Evolutionary conservation across 2,329 filamentous ascomycete genomes (phyloP), one percentile per base, ranked within the genome.

Genomic region (Penicillium sp.): DNA sequence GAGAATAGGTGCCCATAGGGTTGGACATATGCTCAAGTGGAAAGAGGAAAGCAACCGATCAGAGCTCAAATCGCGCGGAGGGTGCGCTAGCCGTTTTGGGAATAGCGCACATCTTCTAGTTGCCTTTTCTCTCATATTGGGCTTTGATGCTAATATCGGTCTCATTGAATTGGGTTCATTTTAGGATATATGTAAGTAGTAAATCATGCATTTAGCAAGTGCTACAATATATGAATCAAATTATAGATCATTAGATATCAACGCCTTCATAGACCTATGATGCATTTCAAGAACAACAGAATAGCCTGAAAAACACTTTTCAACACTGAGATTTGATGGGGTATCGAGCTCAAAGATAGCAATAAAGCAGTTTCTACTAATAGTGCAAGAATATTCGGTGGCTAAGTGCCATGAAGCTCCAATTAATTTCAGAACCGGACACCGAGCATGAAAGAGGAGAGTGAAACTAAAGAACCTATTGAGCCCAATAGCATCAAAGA

Each of bases 41-140:
- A 37, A 37, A 38, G 41, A 30, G 14, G 42, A 59, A 44, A 55
- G 45, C 44, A 42, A 44, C 31, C 44, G 42, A 57, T 49, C 43
- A 50, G 40, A 55, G 47, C 47, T 55, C 53, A 51, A 55, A 33
- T 31, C 47, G 53, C 50, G 50, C 38, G 53, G 53, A 55, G 28
- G n/a, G 17, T 11, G 12, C 40, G 53, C 53, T 55, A 55, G 10
- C 53, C 26, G 1, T 1, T 7, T 51, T 45, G 1, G 41, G 47
- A 14, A 16, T 55, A 55, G 47, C 40, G 47, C 11, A 25, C 5
- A 22, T 37, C n/a, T 17, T 41, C 19, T 33, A 33, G 28, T 30
- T 31, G 30, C 30, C 30, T 31, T 14, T 31, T 31, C 11, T 12
- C 30, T 14, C 30, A 31, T 31, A 31, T 30, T 11, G 28, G 28